Base-by-base conservation (phyloP, 192 early-diverging fungal genomes). In the Linnemannia exigua region DNA sequence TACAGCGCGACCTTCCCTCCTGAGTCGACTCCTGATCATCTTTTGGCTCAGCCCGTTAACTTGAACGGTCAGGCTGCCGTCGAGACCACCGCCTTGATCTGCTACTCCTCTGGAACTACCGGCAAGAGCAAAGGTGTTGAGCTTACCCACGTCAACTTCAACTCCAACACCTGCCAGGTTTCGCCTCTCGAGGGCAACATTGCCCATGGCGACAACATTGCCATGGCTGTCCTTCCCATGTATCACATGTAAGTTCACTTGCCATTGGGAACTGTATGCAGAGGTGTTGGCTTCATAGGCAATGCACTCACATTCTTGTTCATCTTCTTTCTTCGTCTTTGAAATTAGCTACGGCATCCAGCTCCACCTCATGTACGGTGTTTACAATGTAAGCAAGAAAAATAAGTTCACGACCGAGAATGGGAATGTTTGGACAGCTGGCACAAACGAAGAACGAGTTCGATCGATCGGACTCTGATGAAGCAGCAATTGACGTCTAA, bases 51-150 rank as follows among this genome's bases (percentile, higher is more conserved):
- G 35, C 61, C 79, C n/a, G 67, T 79, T 41, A 79, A 75, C 67
- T 20, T 85, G 54, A 76, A 85, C 31, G 81, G 73, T 38, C 79
- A 81, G 66, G 79, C 75, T 22, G 72, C 83, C 15, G 22, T 66
- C 19, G 77, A 85, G 3, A 70, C 79, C 4, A 85, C 79, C 7
- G 94, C 93, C 11, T 93, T 92, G 77, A 87, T 96, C 22, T 95
- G 92, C 82, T 96, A 95, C 86, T 93, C 91, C 33, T 92, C 91
- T 12, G 92, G 91, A 8, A 93, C 92, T 20, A 92, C 89, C 1
- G 93, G 95, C 16, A 90, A 83, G 66, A 93, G 94, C 47, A 99
- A 99, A 84, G 96, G 96, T 77, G 96, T 98, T 22, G 89, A 91
- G 68, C 93, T 94, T 3, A 96, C 94, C 33, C 96, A 97, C 70